phyloP scores from a whole-genome alignment of 768 basidiomycete genomes.

The Rhodotorula kratochvilovae region DNA sequence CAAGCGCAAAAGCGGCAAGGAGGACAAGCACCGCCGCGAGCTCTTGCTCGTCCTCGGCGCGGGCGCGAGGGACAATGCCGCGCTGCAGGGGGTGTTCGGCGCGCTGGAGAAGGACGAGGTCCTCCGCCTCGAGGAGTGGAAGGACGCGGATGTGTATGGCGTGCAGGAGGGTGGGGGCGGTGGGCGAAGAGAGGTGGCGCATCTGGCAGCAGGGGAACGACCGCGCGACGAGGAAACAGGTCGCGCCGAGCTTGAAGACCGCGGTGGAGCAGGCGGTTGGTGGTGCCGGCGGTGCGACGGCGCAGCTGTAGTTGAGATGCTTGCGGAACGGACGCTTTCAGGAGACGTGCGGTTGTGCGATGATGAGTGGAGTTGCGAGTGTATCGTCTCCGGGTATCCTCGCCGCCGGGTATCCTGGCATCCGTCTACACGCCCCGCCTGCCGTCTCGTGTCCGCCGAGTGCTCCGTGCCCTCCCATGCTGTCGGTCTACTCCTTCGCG shows the following conservation, averaged over 20 bases:
- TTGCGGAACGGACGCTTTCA: no score
- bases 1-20: constrained; percentile 45
- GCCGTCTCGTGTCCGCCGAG: no score
- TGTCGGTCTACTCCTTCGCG: neutral
- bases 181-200: constrained; percentile 27
- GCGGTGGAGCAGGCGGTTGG: constrained; percentile 6
- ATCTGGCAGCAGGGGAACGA: constrained; percentile 51
- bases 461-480: no score
- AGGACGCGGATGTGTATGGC: constrained; percentile 39
- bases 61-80: no score
- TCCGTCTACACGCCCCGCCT: no score
- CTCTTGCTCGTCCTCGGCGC: constrained; percentile 56
- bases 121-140: constrained; percentile 55
- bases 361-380: no score
- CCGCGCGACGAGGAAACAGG: constrained; percentile 49
- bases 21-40: constrained; percentile 62
- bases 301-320: no score
- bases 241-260: constrained; percentile 46
- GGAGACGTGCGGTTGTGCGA: no score
- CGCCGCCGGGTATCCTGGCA: no score
- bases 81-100: constrained; percentile 51
- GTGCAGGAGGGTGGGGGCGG: constrained; percentile 8
- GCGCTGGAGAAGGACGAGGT: constrained; percentile 60
- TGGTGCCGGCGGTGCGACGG: neutral
- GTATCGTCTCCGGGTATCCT: no score